Evolutionary conservation across 805 yeast species (phyloP).

Genomic region (Wickerhamiella cacticola): DNA sequence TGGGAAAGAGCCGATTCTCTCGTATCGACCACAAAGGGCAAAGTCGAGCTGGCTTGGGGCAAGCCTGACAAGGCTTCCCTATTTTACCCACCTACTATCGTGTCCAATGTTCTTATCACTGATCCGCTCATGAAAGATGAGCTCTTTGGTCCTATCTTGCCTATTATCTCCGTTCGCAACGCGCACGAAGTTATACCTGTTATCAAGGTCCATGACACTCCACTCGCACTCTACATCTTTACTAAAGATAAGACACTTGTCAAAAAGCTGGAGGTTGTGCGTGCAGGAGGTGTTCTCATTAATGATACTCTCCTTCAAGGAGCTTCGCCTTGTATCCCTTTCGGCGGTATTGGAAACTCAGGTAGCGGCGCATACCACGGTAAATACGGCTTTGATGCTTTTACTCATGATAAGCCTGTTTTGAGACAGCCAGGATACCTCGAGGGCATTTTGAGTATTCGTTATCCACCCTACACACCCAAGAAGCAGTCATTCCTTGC

Average conservation of each 20-base stretch:
- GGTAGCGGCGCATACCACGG: slow-evolving; percentile 85
- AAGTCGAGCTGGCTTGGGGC: slow-evolving; percentile 24
- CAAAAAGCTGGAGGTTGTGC: slow-evolving; percentile 38
- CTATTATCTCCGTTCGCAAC: slow-evolving; percentile 45
- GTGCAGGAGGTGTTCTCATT: slow-evolving; percentile 61
- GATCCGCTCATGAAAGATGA: slow-evolving; percentile 69
- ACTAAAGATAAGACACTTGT: slow-evolving; percentile 38
- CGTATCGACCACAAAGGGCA: slow-evolving; percentile 29
- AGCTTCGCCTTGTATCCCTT: slow-evolving; percentile 58
- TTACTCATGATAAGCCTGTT: slow-evolving; percentile 62
- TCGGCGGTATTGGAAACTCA: slow-evolving; percentile 82
- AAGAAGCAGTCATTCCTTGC: slow-evolving; percentile 26
- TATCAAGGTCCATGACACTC: slow-evolving; percentile 48
- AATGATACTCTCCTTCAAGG: slow-evolving; percentile 68
- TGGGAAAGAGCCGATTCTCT: slow-evolving; percentile 37
- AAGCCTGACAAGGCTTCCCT: slow-evolving; percentile 30
- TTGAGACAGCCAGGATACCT: slow-evolving; percentile 53
- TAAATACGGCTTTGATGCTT: slow-evolving; percentile 50
- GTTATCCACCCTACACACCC: slow-evolving; percentile 52
- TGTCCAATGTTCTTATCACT: slow-evolving; percentile 47
- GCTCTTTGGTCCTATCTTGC: slow-evolving; percentile 76
- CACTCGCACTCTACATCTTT: slow-evolving; percentile 70
- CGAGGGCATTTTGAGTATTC: slow-evolving; percentile 44
- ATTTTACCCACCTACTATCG: slow-evolving; percentile 61
- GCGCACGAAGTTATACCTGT: slow-evolving; percentile 25